phyloP scores from a whole-genome alignment of 2,329 filamentous ascomycete genomes.

The Venturia effusa region DNA sequence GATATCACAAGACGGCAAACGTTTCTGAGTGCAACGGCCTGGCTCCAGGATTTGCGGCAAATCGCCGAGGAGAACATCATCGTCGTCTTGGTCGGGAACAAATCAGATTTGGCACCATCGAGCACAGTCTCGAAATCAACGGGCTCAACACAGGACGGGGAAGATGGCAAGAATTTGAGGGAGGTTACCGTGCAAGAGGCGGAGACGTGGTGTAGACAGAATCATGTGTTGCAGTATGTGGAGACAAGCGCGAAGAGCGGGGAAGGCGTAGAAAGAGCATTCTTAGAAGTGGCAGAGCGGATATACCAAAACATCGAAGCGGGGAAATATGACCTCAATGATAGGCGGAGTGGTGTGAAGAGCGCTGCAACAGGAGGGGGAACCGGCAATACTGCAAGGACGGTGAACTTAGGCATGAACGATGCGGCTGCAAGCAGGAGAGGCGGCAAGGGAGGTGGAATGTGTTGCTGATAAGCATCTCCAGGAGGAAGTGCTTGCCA shows the following conservation, averaged over 20 bases:
- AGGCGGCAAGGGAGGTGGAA: conserved; percentile 13
- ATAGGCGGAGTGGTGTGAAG: conserved; percentile 85
- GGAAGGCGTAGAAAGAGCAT: conserved; percentile 86
- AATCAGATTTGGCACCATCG: conserved; percentile 62
- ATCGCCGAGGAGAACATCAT: conserved; percentile 95
- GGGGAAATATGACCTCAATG: conserved; percentile 88
- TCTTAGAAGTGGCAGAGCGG: conserved; percentile 83
- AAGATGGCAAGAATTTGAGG: conserved; percentile 45
- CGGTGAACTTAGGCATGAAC: conserved; percentile 34
- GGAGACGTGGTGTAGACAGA: conserved; percentile 74
- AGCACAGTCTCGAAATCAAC: conserved; percentile 23
- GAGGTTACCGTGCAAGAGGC: conserved; percentile 78
- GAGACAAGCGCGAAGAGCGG: conserved; percentile 95
- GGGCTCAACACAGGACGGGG: conserved; percentile 13
- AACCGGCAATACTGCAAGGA: conserved; percentile 28
- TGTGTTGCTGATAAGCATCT: neutral
- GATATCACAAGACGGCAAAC: conserved; percentile 81
- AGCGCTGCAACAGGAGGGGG: conserved; percentile 41
- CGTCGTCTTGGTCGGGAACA: conserved; percentile 91
- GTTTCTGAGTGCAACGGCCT: conserved; percentile 80
- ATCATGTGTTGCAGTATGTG: conserved; percentile 85
- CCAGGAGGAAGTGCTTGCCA: neutral
- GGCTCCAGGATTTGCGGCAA: conserved; percentile 86
- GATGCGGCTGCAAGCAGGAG: conserved; percentile 22
- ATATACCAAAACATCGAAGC: conserved; percentile 97